Evolutionary conservation across 192 early-diverging fungal species (phyloP), one percentile per base, ranked within the genome.

Genomic region (Nowakowskiella sp.): DNA sequence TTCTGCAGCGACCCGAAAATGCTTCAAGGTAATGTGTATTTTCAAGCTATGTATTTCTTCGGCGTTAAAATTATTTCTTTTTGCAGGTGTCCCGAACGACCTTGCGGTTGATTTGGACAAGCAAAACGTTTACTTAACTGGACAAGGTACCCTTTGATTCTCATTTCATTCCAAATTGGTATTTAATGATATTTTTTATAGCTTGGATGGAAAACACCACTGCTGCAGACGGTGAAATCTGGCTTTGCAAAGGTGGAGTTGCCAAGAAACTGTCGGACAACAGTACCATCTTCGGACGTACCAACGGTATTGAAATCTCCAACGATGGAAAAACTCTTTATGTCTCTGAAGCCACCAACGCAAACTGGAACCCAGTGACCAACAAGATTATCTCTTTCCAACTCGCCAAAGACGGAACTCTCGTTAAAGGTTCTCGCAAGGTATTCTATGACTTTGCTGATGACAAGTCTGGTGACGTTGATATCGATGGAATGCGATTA

Each of bases 301-400:
- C 77, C 4, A 80, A 80, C 44, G 77, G 77, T 6, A 73, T 80
- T 31, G 77, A 80, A 43, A 58, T 80, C 30, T 70, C 66, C 49
- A 72, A 75, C 3, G 69, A 76, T 42, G 73, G 76, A 33, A 68
- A 62, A 44, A 65, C 55, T 7, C 70, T 80, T 23, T 80, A 80
- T 30, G 42, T 80, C 10, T 80, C 77, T 2, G 76, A 78, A 62
- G 59, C 76, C 2, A 42, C 53, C 5, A 78, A 77, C 56, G 27
- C 24, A 33, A n/a, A n/a, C n/a, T n/a, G n/a, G n/a, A n/a, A n/a
- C n/a, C n/a, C n/a, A n/a, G n/a, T n/a, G n/a, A 66, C 64, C 42
- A 80, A 77, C 51, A 52, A 51, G 51, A 65, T 80, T 25, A 55
- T 55, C 1, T 61, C 59, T 23, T 80, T 76, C 30, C 65, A 71